Percentiles rank a stretch among this genome's conserved stretches.
phyloP scores from a whole-genome alignment of 1,284 basidiomycete species.

The Pterula multifida region DNA sequence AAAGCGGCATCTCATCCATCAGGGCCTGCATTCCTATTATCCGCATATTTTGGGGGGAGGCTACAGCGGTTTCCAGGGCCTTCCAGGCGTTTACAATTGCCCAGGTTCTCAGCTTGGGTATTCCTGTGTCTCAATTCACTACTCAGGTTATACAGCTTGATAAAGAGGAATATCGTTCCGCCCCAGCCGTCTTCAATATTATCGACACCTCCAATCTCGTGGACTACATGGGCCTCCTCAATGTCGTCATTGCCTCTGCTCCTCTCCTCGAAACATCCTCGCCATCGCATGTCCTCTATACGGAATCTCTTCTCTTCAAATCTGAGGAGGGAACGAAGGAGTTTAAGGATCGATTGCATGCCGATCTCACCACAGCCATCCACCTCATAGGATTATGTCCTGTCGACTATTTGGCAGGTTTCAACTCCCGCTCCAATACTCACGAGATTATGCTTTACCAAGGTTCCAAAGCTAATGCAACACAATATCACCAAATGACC shows the following conservation, averaged over 20 bases:
- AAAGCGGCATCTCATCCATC: constrained; percentile 4
- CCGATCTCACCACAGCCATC: constrained; percentile 25
- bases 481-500: constrained; percentile 28
- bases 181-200: constrained; percentile 25
- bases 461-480: neutral
- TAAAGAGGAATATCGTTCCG: constrained; percentile 19
- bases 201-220: constrained; percentile 34
- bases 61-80: constrained; percentile 17
- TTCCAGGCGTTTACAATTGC: constrained; percentile 14
- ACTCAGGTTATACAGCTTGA: constrained; percentile 21
- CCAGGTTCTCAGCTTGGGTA: constrained; percentile 13
- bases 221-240: constrained; percentile 30
- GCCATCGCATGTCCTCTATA: constrained; percentile 23
- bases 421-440: constrained; percentile 27
- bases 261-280: constrained; percentile 21
- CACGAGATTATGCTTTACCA: constrained; percentile 24
- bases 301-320: constrained; percentile 25
- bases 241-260: constrained; percentile 23
- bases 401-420: constrained; percentile 26
- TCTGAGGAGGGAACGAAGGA: constrained; percentile 18
- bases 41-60: constrained; percentile 25
- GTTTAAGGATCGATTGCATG: constrained; percentile 23
- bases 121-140: constrained; percentile 26
- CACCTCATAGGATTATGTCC: constrained; percentile 31
- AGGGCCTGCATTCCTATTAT: constrained; percentile 11